Conservation (phyloP, 1,284 basidiomycete species). For the Stygiomarasmius scandens region DNA sequence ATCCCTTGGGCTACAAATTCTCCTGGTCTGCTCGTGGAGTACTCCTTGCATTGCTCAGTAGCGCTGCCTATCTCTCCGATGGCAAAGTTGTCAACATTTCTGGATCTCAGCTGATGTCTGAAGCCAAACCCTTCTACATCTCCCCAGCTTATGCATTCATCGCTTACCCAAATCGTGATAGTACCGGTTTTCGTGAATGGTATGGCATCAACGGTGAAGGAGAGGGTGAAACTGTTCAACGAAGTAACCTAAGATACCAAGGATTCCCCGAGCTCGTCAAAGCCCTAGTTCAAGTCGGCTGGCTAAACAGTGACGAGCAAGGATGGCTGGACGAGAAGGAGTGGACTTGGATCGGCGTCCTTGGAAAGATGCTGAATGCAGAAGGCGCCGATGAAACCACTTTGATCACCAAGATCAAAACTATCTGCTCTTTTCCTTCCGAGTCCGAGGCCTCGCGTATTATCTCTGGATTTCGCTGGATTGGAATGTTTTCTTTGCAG, state of each 20-base stretch:
- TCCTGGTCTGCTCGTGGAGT: conserved; percentile 98
- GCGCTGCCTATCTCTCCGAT: conserved; percentile 79
- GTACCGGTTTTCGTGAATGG: conserved; percentile 81
- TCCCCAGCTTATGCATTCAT: conserved; percentile 96
- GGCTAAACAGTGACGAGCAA: conserved; percentile 79
- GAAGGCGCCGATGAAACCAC: conserved; percentile 70
- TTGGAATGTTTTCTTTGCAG: conserved; percentile 86
- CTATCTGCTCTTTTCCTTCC: conserved; percentile 72
- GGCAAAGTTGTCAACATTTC: conserved; percentile 69
- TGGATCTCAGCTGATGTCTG: conserved; percentile 79
- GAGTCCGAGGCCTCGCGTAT: conserved; percentile 75
- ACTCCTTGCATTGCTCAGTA: conserved; percentile 92
- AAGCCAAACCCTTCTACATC: conserved; percentile 94
- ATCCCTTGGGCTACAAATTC: conserved; percentile 99
- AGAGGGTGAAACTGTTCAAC: conserved; percentile 90
- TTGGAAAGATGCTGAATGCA: conserved; percentile 78
- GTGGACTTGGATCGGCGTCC: conserved; percentile 83
- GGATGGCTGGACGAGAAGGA: conserved; percentile 77
- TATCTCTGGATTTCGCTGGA: conserved; percentile 88
- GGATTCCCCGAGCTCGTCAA: conserved; percentile 98
- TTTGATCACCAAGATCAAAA: conserved; percentile 73
- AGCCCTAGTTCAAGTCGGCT: conserved; percentile 87
- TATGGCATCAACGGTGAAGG: conserved; percentile 76
- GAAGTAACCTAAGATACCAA: conserved; percentile 95
- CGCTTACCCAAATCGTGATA: conserved; percentile 97